Conservation (phyloP, 2,329 filamentous ascomycete species). For the Cladosporium sp. region DNA sequence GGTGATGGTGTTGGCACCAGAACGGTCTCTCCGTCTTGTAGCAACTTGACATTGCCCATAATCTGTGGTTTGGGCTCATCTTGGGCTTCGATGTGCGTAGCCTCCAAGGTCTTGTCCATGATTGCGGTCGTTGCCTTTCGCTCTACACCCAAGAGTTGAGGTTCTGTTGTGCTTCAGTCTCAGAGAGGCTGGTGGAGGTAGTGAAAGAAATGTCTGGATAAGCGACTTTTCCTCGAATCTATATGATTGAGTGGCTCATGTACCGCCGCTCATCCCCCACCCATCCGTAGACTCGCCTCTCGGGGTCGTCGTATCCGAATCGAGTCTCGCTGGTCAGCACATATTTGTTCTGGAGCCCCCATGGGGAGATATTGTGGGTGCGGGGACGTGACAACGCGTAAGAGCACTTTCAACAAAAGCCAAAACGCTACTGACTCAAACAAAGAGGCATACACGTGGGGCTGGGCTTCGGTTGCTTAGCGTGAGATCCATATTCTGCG, state of each 20-base stretch:
- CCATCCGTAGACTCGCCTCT: not conserved
- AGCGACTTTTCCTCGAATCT: not conserved
- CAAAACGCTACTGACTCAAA: not conserved
- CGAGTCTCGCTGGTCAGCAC: not conserved
- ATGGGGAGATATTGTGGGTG: not conserved
- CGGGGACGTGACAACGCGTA: not conserved
- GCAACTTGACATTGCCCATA: constrained; percentile 7
- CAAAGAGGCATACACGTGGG: not conserved
- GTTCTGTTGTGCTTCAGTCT: not conserved
- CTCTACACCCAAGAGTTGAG: not conserved
- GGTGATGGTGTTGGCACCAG: constrained; percentile 17
- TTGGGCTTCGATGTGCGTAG: not conserved
- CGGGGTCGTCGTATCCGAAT: not conserved
- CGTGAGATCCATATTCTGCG: not conserved
- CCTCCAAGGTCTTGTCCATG: not conserved
- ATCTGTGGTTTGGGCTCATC: not conserved
- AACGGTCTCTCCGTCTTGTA: constrained; percentile 10
- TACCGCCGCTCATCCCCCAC: not conserved
- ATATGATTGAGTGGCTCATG: not conserved
- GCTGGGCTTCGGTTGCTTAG: not conserved
- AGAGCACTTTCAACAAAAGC: not conserved
- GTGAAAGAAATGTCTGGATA: not conserved
- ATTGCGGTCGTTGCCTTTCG: too few relatives aligned
- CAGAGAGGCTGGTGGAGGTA: not conserved
- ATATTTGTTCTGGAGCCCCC: not conserved